Evolutionary conservation across 2,329 filamentous ascomycete species (phyloP).

Genomic region (Chrysoporthe puriensis): DNA sequence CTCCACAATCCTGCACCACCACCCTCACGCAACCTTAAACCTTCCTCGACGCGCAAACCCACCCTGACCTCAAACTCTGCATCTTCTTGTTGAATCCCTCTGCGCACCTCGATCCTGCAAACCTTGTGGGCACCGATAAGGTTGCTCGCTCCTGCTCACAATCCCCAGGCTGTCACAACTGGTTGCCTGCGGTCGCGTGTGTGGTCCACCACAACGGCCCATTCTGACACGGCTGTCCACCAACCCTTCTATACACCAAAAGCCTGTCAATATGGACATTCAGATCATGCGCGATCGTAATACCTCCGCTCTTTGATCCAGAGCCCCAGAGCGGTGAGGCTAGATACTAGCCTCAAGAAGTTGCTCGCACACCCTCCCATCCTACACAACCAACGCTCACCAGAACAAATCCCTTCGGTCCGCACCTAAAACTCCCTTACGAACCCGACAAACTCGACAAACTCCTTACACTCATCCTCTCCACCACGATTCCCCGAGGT

Average conservation of each 20-base stretch:
- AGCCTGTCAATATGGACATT: slow-evolving; percentile 27
- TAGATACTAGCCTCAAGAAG: slow-evolving; percentile 11
- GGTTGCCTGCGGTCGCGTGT: slow-evolving; percentile 10
- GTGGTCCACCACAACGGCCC: slow-evolving; percentile 17
- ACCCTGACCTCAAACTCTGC: neutral
- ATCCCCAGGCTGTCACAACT: neutral
- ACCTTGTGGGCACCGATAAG: neutral
- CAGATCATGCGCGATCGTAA: slow-evolving; percentile 17
- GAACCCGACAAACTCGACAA: neutral
- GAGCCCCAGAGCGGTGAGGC: slow-evolving; percentile 22
- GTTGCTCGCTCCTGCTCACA: neutral
- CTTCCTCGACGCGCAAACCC: neutral
- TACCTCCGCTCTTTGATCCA: slow-evolving; percentile 26
- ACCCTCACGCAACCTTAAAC: neutral
- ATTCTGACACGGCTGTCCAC: neutral
- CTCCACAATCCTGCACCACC: neutral
- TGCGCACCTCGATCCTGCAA: neutral
- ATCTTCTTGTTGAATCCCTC: neutral
- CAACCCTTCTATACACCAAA: neutral
- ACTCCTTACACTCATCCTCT: neutral
- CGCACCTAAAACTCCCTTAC: neutral
- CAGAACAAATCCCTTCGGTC: neutral
- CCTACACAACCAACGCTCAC: slow-evolving; percentile 5
- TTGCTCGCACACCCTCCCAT: slow-evolving; percentile 1
- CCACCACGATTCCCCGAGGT: neutral